Conservation (phyloP, 169 alveolate species). For the Babesia sp. region DNA sequence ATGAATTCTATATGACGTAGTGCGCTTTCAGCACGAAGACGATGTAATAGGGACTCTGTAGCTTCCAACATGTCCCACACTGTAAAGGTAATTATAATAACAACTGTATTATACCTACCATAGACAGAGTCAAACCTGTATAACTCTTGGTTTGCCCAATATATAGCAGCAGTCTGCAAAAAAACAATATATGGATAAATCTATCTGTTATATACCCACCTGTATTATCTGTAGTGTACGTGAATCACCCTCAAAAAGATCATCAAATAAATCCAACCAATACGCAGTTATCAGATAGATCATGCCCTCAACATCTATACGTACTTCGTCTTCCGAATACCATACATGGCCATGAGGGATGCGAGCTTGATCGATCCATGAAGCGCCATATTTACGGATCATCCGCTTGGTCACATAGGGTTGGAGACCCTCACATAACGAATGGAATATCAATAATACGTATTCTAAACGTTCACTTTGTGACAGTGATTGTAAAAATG, state of each 20-base stretch:
- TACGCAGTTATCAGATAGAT: conserved; percentile 76
- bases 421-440: conserved; percentile 72
- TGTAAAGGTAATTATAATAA: background rate
- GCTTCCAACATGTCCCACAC: conserved; percentile 68
- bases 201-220: too few relatives aligned
- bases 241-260: conserved; percentile 60
- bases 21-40: conserved; percentile 43
- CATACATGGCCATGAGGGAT: conserved; percentile 75
- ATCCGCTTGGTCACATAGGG: conserved; percentile 72
- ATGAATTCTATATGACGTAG: conserved; percentile 58
- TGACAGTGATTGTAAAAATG: conserved; percentile 23
- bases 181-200: background rate
- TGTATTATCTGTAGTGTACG: conserved; percentile 59
- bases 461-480: conserved; percentile 51
- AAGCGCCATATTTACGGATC: conserved; percentile 69
- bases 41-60: conserved; percentile 30
- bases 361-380: conserved; percentile 72
- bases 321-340: conserved; percentile 69
- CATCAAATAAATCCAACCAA: conserved; percentile 78
- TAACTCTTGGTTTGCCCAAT: conserved; percentile 83
- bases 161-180: conserved; percentile 77
- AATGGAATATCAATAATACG: conserved; percentile 67
- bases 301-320: conserved; percentile 79
- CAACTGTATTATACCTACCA: conserved; percentile 34
- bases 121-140: conserved; percentile 73